Conservation (phyloP, 1,284 basidiomycete species). For the Caloboletus inedulis region DNA sequence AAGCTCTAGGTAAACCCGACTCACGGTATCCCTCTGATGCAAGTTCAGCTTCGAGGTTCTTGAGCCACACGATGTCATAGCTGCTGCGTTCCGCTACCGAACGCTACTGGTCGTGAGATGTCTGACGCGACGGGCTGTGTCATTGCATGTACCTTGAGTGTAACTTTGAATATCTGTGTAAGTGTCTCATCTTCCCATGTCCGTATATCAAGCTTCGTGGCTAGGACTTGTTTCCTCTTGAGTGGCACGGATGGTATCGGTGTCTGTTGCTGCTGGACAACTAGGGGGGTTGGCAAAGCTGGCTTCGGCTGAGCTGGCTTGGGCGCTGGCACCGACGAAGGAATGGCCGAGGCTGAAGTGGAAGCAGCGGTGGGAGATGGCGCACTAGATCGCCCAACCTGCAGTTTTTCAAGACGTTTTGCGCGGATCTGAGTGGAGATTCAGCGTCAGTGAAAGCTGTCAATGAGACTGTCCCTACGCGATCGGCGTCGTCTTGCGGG, state of each 20-base stretch:
- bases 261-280: constrained; percentile 25
- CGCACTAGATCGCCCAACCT: constrained; percentile 40
- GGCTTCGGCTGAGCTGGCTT: constrained; percentile 35
- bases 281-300: constrained; percentile 23
- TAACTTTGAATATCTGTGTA: constrained; percentile 69
- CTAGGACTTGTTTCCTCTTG: constrained; percentile 44
- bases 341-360: constrained; percentile 20
- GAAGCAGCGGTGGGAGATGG: constrained; percentile 30
- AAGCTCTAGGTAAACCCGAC: constrained; percentile 25
- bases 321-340: constrained; percentile 28
- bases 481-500: constrained; percentile 73
- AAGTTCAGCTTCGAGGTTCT: constrained; percentile 72
- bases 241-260: constrained; percentile 31
- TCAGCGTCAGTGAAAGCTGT: background rate
- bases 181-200: constrained; percentile 77
- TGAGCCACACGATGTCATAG: constrained; percentile 83
- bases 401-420: constrained; percentile 81
- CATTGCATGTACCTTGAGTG: constrained; percentile 61
- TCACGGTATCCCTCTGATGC: constrained; percentile 59
- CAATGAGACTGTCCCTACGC: constrained; percentile 41
- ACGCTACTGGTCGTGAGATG: constrained; percentile 44
- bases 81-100: constrained; percentile 65
- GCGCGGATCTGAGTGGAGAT: constrained; percentile 66
- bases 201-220: constrained; percentile 52
- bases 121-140: background rate